Base-by-base conservation (phyloP, 1,139 yeast genomes). In the Debaryomyces sp. region DNA sequence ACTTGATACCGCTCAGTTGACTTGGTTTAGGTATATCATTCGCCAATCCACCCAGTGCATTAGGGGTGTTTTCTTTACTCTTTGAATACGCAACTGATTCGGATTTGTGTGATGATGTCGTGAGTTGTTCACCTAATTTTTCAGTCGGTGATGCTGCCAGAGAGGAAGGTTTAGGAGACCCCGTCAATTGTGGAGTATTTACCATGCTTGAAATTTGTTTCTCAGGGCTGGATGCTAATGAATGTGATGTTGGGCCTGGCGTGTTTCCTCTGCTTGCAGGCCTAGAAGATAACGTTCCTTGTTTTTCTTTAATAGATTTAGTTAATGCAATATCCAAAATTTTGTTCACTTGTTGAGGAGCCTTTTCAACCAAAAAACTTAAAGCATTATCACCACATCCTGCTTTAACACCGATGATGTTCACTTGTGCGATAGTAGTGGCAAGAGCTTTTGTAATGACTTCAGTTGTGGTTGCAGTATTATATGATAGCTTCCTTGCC, bases 401-500 rank as follows among this genome's bases (percentile, higher is more conserved):
- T 30, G 89, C 89, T 58, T 84, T 86, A 55, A 89, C 87, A 0
- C 96, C 96, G 18, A 92, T 92, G 54, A 87, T 89, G 52, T 88
- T 86, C 5, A 87, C 92, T 64, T 87, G 97, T 2, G 96, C 92
- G 53, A 91, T 90, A 0, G 97, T 92, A 70, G 92, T 88, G 3
- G 97, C 96, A 57, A 91, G 76, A 0, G 97, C 97, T 59, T 88
- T 91, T n/a, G 97, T 90, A 57, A 91, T 77, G 49, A 90, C 82
- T 51, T 84, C 89, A 0, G 94, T 87, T 36, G 90, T 87, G 1
- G 88, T 83, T 29, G 84, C 87, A 43, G 87, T 85, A 53, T 85
- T 86, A 54, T 84, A 82, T 1, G 78, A 63, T 55, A 87, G 77
- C 54, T 82, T 85, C 52, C 91, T 73, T 47, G 87, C 87, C 60